Evolutionary conservation across 2,329 filamentous ascomycete species (phyloP).

Genomic region (Ascosphaera acerosa): DNA sequence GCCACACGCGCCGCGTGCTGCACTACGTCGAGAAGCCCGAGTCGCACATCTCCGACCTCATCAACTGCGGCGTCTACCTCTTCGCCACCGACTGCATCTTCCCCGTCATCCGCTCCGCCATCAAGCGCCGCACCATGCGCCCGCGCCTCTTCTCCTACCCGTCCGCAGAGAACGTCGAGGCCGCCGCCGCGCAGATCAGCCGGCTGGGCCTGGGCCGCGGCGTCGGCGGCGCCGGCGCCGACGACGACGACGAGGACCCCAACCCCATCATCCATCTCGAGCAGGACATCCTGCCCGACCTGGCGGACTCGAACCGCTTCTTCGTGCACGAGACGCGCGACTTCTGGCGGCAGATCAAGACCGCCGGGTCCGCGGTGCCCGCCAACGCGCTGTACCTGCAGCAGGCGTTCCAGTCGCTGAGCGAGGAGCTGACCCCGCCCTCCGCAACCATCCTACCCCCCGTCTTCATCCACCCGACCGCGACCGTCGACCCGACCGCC

Average conservation of each 20-base stretch:
- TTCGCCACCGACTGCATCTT: slow-evolving; percentile 92
- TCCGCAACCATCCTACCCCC: slow-evolving; percentile 74
- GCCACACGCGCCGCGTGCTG: slow-evolving; percentile 79
- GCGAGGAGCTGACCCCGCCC: slow-evolving; percentile 55
- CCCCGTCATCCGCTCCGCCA: slow-evolving; percentile 77
- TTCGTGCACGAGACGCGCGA: slow-evolving; percentile 97
- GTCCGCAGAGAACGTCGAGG: slow-evolving; percentile 76
- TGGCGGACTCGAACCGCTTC: slow-evolving; percentile 93
- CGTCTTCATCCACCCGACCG: slow-evolving; percentile 85
- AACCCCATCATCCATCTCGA: slow-evolving; percentile 69
- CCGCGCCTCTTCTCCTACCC: slow-evolving; percentile 86
- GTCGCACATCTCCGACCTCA: slow-evolving; percentile 88
- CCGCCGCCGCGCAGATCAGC: slow-evolving; percentile 30
- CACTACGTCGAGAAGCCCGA: slow-evolving; percentile 99
- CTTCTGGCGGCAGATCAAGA: slow-evolving; percentile 99
- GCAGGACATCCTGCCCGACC: slow-evolving; percentile 86
- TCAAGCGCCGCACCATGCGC: slow-evolving; percentile 82
- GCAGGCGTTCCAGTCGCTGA: slow-evolving; percentile 66
- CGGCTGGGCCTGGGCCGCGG: too few species aligned
- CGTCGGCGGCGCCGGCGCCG: slow-evolving; percentile 42
- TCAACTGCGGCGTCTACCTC: slow-evolving; percentile 98
- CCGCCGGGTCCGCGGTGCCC: slow-evolving; percentile 83
- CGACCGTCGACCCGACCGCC: slow-evolving; percentile 73
- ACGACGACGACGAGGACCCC: slow-evolving; percentile 50
- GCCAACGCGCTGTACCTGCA: slow-evolving; percentile 93